Percentiles rank a stretch among this genome's conserved stretches.
Evolutionary conservation across 2,329 filamentous ascomycete genomes (phyloP).

Genomic region (Epichloe sp.): DNA sequence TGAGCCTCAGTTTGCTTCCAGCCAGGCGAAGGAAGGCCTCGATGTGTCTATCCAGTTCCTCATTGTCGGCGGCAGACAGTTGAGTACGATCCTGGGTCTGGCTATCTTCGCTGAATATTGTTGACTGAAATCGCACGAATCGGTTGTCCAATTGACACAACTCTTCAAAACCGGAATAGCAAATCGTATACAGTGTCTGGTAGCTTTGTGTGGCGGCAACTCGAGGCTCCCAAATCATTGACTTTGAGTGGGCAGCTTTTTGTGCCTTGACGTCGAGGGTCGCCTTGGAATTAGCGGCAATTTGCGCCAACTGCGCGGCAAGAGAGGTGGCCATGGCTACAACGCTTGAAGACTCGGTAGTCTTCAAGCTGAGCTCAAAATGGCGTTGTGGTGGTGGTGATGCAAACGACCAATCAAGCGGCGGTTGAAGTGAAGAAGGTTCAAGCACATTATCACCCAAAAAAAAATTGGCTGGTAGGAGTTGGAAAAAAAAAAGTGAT

Average conservation of each 20-base stretch:
- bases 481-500: constrained; percentile 3
- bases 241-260: constrained; percentile 83
- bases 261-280: constrained; percentile 88
- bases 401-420: not conserved
- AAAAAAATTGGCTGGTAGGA: constrained; percentile 7
- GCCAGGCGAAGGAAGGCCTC: constrained; percentile 74
- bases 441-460: not conserved
- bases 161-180: constrained; percentile 80
- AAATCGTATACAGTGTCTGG: constrained; percentile 76
- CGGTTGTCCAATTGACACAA: constrained; percentile 75
- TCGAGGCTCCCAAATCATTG: constrained; percentile 79
- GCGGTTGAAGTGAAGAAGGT: not conserved
- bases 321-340: constrained; percentile 66
- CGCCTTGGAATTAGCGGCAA: constrained; percentile 79
- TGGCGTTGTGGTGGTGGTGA: not conserved
- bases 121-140: constrained; percentile 61
- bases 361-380: constrained; percentile 2
- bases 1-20: constrained; percentile 63
- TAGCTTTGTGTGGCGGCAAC: constrained; percentile 81
- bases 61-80: constrained; percentile 71
- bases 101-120: constrained; percentile 88
- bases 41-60: constrained; percentile 62
- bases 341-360: constrained; percentile 10
- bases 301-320: constrained; percentile 84
- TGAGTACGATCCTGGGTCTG: constrained; percentile 76